Percentiles rank a stretch among this genome's conserved stretches.
Evolutionary conservation across 371 early-diverging fungal genomes (phyloP).

Genomic region (Saksenaea oblongispora): DNA sequence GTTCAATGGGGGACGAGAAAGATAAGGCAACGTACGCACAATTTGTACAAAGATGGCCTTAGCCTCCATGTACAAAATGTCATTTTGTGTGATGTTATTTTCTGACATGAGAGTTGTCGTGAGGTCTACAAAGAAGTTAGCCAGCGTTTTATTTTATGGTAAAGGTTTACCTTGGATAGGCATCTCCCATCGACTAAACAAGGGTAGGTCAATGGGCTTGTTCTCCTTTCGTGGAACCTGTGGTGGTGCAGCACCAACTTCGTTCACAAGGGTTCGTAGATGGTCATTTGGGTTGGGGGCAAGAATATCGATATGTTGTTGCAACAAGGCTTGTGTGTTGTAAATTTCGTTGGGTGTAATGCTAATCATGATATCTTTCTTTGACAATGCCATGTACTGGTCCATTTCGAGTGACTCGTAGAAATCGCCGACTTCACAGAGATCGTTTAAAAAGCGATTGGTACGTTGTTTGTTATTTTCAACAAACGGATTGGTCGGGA

Average conservation of each 20-base stretch:
- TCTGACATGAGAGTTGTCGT: conserved; percentile 65
- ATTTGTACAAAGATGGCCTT: conserved; percentile 90
- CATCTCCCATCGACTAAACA: conserved; percentile 90
- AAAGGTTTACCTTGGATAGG: conserved; percentile 64
- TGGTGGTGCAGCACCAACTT: conserved; percentile 75
- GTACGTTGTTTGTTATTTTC: conserved; percentile 82
- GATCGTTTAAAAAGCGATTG: conserved; percentile 79
- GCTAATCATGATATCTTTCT: conserved; percentile 81
- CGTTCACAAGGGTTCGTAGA: conserved; percentile 72
- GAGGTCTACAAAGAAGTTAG: too few species aligned
- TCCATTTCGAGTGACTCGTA: conserved; percentile 95
- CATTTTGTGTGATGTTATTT: conserved; percentile 82
- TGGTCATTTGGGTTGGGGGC: conserved; percentile 79
- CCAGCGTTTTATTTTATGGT: neutral
- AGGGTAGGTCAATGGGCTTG: conserved; percentile 73
- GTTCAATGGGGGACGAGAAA: conserved; percentile 51
- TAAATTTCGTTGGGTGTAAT: conserved; percentile 92
- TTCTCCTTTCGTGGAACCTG: conserved; percentile 84
- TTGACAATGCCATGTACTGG: conserved; percentile 91
- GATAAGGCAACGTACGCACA: conserved; percentile 74
- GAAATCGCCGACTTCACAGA: conserved; percentile 93
- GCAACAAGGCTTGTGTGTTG: conserved; percentile 80
- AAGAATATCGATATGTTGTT: conserved; percentile 78
- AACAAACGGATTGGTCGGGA: conserved; percentile 80
- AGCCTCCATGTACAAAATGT: conserved; percentile 92